phyloP scores from a whole-genome alignment of 345 rosid species.

The Rhodomyrtus tomentosa region DNA sequence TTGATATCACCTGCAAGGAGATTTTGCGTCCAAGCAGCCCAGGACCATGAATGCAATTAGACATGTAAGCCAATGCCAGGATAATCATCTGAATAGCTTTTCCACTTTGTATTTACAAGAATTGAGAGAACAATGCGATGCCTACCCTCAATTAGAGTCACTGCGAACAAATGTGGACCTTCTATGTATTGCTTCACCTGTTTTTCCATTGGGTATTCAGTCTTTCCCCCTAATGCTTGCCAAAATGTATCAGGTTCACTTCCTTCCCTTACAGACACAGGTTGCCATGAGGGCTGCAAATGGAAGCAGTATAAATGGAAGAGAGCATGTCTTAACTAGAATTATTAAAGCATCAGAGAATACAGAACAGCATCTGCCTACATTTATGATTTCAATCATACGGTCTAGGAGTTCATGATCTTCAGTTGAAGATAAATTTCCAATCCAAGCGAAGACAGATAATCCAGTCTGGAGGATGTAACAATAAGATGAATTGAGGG shows the following conservation, averaged over 20 bases:
- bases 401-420: conserved; percentile 74
- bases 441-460: conserved; percentile 61
- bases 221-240: conserved; percentile 70
- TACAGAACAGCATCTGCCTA: conserved; percentile 13
- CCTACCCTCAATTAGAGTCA: conserved; percentile 39
- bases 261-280: conserved; percentile 64
- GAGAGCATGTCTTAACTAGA: neutral
- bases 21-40: conserved; percentile 29
- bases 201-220: conserved; percentile 65
- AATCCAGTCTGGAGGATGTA: conserved; percentile 60
- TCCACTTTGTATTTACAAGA: conserved; percentile 22
- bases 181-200: conserved; percentile 29
- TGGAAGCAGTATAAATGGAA: neutral
- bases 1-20: conserved; percentile 57
- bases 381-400: conserved; percentile 63
- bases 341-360: neutral
- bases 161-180: conserved; percentile 55
- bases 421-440: conserved; percentile 45
- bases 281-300: conserved; percentile 65
- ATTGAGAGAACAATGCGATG: conserved; percentile 7
- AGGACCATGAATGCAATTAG: conserved; percentile 30
- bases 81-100: conserved; percentile 36
- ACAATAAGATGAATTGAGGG: conserved; percentile 70
- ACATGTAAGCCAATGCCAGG: conserved; percentile 17
- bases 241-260: conserved; percentile 74